Base-by-base conservation (phyloP, 306 rosid species). In the Vigna hirtella region DNA sequence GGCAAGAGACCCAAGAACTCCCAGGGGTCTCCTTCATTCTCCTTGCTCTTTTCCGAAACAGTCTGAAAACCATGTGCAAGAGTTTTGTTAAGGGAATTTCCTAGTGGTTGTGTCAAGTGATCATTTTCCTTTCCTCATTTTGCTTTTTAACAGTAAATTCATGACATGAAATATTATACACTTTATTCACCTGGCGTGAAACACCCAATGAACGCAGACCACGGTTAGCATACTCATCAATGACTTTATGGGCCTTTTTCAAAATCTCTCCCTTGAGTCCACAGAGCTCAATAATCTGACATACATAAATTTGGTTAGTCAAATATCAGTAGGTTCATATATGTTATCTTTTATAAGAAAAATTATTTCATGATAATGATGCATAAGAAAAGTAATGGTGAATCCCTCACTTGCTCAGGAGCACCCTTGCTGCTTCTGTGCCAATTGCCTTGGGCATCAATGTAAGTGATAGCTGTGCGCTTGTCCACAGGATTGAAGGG, bases 391-490 rank as follows among this genome's bases (percentile, higher is more conserved):
- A 51, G 56, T 24, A 63, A 56, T n/a, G 32, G 32, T 20, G 9
- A 61, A 36, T 63, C 9, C 38, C 80, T 77, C 79, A 93, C 98
- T 87, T 93, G 97, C 74, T 93, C 98, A 59, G 98, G 98, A 49
- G 98, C 98, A 80, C 98, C 98, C 81, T 93, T 93, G 92, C 97
- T 91, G 76, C 91, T 79, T 76, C 98, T 75, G 76, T 90, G 87
- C 96, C 98, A 91, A 64, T 87, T 38, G 8, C 91, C 91, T 2
- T 88, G 7, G n/a, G 6, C 11, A 18, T 93, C 97, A 62, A 88
- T 79, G 84, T 86, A 93, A 82, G 98, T 93, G 64, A 87, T 91
- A 55, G 98, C 98, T 4, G 97, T 93, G 69, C 97, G 96, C 75
- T 93, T 93, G 0, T 88, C 97, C 52, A 93, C 98, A 0, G 97